Evolutionary conservation across 2,329 filamentous ascomycete genomes (phyloP).

Genomic region (Aspergillus nomiae): DNA sequence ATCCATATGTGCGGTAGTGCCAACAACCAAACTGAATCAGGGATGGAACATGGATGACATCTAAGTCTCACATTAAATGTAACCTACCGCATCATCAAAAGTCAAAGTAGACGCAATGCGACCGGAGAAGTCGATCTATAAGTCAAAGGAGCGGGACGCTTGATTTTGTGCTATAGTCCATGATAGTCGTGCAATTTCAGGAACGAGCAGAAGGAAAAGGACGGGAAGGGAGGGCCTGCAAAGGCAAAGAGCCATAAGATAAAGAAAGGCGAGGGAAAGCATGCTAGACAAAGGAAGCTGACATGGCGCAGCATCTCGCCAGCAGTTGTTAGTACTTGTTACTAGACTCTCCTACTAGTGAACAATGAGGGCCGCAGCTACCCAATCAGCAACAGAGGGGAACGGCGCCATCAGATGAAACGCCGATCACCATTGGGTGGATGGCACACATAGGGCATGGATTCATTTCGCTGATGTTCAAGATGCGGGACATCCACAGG

Average conservation of each 20-base stretch:
- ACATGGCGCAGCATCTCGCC: constrained; percentile 24
- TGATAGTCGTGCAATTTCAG: not conserved
- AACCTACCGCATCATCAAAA: not conserved
- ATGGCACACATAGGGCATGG: not conserved
- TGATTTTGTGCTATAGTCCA: not conserved
- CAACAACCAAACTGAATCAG: not conserved
- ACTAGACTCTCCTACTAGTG: constrained; percentile 3
- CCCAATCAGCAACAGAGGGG: constrained; percentile 7
- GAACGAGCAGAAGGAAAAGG: not conserved
- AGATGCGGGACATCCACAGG: not conserved
- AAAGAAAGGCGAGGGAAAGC: constrained; percentile 6
- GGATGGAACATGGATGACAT: not conserved
- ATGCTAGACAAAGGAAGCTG: constrained; percentile 13
- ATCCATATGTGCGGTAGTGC: not conserved
- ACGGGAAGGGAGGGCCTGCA: constrained; percentile 1
- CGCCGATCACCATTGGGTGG: constrained; percentile 6
- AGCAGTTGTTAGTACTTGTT: not conserved
- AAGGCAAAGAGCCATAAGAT: not conserved
- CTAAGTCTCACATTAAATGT: not conserved
- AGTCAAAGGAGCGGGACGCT: not conserved
- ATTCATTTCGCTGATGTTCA: not conserved
- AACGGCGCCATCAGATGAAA: constrained; percentile 3
- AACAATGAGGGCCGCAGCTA: constrained; percentile 9
- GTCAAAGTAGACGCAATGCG: not conserved
- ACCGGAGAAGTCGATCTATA: not conserved